Evolutionary conservation across 2,329 filamentous ascomycete genomes (phyloP), one percentile per base, ranked within the genome.

Genomic region (Claviceps pazoutovae): DNA sequence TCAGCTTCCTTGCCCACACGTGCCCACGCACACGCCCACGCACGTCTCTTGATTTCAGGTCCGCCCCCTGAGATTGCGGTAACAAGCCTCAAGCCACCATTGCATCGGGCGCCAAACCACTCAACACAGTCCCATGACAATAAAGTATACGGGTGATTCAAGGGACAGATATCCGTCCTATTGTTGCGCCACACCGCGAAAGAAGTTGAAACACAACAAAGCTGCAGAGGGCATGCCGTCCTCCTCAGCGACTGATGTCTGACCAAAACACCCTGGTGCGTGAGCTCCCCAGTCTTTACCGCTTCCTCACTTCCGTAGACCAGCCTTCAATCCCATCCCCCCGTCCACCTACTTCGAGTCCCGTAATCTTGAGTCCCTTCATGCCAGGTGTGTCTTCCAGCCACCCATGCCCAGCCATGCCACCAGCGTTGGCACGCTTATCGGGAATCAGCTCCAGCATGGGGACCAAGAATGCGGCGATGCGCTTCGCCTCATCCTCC

Each of bases 271-370:
- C 46, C 52, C 21, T 38, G 38, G 34, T 38, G 39, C 38, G 50
- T 50, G 51, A 51, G 52, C 54, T 50, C 56, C 54, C 48, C 56
- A 49, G 52, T 50, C 54, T 59, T 68, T 73, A 89, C 71, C 86
- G 79, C 72, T 84, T 86, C 74, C 93, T 91, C 61, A 95, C 78
- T 72, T 97, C 91, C 42, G 75, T 82, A 8, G 88, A 82, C 91
- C 91, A 97, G 3, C 91, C 91, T 51, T 95, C 88, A 62, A 97
- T 97, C 0, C 88, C 90, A 53, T 96, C 91, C 1, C 91, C 91
- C 53, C 82, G 82, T 57, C 83, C 88, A 6, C 89, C 89, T 1
- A 94, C 86, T 47, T 82, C 72, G 36, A 96, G 74, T 0, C 77
- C 78, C 16, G 84, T 80, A 55, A 96, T 76, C 64, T 79, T 82